Evolutionary conservation across 768 basidiomycete species (phyloP).

Genomic region (Russula emetica): DNA sequence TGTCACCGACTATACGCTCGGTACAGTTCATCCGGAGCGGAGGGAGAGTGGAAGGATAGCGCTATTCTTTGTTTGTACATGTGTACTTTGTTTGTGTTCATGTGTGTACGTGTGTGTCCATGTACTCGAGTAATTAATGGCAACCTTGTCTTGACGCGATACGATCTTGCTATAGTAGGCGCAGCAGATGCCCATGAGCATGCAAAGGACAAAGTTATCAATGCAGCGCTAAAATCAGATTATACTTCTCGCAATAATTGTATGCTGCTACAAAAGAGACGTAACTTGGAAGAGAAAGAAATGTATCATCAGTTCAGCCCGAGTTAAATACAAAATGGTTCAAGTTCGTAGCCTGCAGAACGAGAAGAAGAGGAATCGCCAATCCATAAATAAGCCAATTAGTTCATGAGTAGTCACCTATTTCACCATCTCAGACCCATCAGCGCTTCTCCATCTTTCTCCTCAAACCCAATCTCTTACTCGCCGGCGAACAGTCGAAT

Average conservation of each 20-base stretch:
- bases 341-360: background rate
- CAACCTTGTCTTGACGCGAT: no score
- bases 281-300: background rate
- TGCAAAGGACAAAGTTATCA: background rate
- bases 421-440: background rate
- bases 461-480: conserved; percentile 36
- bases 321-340: background rate
- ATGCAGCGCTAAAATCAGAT: background rate
- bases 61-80: no score
- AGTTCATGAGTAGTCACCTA: background rate
- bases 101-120: no score
- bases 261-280: background rate
- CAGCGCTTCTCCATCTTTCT: background rate
- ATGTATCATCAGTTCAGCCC: background rate
- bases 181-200: no score
- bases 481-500: conserved; percentile 87
- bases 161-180: no score
- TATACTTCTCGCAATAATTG: background rate
- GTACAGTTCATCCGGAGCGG: no score
- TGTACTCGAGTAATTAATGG: no score
- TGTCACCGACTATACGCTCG: no score
- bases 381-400: background rate
- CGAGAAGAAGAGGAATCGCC: background rate
- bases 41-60: no score
- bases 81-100: no score